Conservation (phyloP, 805 yeast genomes). For the Barnettozyma sucrosica region DNA sequence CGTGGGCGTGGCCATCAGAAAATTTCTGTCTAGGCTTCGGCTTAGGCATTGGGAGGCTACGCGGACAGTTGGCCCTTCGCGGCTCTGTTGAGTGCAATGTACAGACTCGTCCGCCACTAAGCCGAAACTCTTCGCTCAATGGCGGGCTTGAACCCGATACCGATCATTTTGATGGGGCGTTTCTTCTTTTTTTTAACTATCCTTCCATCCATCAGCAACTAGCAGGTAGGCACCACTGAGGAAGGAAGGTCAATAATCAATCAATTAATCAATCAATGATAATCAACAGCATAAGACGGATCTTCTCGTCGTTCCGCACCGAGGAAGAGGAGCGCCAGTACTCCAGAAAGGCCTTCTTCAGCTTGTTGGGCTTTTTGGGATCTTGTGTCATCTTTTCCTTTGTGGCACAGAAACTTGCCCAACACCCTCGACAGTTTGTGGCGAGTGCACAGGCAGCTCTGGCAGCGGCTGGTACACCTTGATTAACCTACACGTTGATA, state of each 20-base stretch:
- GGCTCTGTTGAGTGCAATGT: conserved; percentile 52
- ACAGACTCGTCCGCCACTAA: conserved; percentile 35
- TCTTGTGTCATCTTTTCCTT: conserved; percentile 77
- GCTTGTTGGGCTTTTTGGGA: conserved; percentile 73
- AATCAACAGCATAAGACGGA: conserved; percentile 68
- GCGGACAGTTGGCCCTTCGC: conserved; percentile 50
- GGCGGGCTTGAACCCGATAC: conserved; percentile 50
- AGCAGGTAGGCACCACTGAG: neutral
- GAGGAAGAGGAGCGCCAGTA: conserved; percentile 79
- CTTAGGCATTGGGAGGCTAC: conserved; percentile 44
- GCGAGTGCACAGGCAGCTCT: conserved; percentile 22
- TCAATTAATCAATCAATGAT: conserved; percentile 36
- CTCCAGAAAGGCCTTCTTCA: conserved; percentile 73
- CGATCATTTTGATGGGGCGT: conserved; percentile 50
- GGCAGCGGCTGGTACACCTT: conserved; percentile 16
- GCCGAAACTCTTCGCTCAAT: neutral
- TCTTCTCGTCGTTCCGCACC: conserved; percentile 76
- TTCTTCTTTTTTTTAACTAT: conserved; percentile 12
- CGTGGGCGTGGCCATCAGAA: conserved; percentile 54
- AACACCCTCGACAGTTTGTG: conserved; percentile 23
- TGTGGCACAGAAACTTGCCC: conserved; percentile 53
- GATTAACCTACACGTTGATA: neutral
- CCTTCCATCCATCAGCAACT: neutral
- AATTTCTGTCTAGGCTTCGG: conserved; percentile 14
- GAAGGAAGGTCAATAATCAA: too few species aligned